Conservation (phyloP, 768 basidiomycete species). For the Hygrophorus russula region DNA sequence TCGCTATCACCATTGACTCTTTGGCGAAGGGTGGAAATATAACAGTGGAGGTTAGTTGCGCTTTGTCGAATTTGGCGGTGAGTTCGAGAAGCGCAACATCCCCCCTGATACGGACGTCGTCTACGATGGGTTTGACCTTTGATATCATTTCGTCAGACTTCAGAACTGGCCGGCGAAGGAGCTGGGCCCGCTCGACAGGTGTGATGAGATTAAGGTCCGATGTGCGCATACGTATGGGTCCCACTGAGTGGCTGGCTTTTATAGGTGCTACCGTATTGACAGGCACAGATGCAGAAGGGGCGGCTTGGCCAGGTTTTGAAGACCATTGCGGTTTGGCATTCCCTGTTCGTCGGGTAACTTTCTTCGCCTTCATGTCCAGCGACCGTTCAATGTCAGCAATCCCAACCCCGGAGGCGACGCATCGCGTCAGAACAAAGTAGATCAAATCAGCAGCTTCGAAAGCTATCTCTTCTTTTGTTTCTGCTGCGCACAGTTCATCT, state of each 20-base stretch:
- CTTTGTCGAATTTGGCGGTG: conserved; percentile 91
- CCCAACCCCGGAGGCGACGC: conserved; percentile 71
- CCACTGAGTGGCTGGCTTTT: conserved; percentile 17
- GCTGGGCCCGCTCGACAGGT: conserved; percentile 42
- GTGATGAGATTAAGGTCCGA: conserved; percentile 42
- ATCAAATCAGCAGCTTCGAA: conserved; percentile 94
- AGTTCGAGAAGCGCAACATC: conserved; percentile 81
- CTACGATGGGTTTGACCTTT: conserved; percentile 91
- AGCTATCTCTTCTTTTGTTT: conserved; percentile 70
- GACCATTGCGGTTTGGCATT: conserved; percentile 85
- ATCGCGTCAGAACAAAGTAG: conserved; percentile 85
- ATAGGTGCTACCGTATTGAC: conserved; percentile 6
- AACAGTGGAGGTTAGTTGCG: conserved; percentile 53
- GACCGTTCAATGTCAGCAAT: conserved; percentile 77
- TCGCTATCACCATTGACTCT: conserved; percentile 49
- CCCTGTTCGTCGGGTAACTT: conserved; percentile 78
- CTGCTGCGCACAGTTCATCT: conserved; percentile 84
- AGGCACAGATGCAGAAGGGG: conserved; percentile 11
- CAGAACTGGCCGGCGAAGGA: conserved; percentile 85
- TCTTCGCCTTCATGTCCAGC: conserved; percentile 76
- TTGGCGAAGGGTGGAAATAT: conserved; percentile 70
- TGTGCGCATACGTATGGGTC: conserved; percentile 69
- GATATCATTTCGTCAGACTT: conserved; percentile 82
- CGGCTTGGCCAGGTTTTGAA: conserved; percentile 15
- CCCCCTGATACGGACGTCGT: conserved; percentile 72